phyloP scores from a whole-genome alignment of 1,284 basidiomycete species.

The Ustilago cynodontis region DNA sequence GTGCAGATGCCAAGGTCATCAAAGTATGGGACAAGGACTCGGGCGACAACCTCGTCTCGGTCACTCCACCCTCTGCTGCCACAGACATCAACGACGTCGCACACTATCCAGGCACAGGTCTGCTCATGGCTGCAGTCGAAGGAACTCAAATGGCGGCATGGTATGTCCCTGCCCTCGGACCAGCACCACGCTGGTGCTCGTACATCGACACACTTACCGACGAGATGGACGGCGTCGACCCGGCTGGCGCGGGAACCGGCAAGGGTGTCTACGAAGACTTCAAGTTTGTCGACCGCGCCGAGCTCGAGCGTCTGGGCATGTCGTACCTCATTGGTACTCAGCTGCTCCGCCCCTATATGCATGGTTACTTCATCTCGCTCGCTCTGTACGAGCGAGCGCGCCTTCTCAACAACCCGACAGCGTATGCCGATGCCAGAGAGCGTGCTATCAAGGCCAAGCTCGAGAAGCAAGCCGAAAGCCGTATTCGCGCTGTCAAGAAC shows the following conservation, averaged over 20 bases:
- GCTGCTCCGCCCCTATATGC: slow-evolving; percentile 98
- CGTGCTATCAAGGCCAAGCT: slow-evolving; percentile 87
- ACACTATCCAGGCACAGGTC: slow-evolving; percentile 66
- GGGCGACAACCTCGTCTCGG: slow-evolving; percentile 86
- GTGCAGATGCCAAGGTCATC: slow-evolving; percentile 68
- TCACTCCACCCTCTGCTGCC: slow-evolving; percentile 88
- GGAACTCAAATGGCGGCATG: slow-evolving; percentile 68
- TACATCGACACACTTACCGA: slow-evolving; percentile 95
- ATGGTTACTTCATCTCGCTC: slow-evolving; percentile 96
- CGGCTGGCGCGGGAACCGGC: slow-evolving; percentile 53
- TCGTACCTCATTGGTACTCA: slow-evolving; percentile 94
- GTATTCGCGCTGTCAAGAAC: slow-evolving; percentile 77
- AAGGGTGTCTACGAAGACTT: slow-evolving; percentile 87
- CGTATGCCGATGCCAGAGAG: slow-evolving; percentile 93
- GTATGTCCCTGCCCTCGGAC: slow-evolving; percentile 94
- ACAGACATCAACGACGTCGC: slow-evolving; percentile 75
- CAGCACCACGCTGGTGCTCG: slow-evolving; percentile 94
- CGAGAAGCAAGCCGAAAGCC: slow-evolving; percentile 90
- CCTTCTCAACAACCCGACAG: slow-evolving; percentile 94
- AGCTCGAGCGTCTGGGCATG: slow-evolving; percentile 80
- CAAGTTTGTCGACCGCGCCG: slow-evolving; percentile 93
- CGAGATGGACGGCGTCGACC: slow-evolving; percentile 87
- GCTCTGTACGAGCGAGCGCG: slow-evolving; percentile 95
- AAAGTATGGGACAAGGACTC: slow-evolving; percentile 77
- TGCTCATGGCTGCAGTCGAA: slow-evolving; percentile 67